Evolutionary conservation across 768 basidiomycete genomes (phyloP).

Genomic region (Leccinellum luteum): DNA sequence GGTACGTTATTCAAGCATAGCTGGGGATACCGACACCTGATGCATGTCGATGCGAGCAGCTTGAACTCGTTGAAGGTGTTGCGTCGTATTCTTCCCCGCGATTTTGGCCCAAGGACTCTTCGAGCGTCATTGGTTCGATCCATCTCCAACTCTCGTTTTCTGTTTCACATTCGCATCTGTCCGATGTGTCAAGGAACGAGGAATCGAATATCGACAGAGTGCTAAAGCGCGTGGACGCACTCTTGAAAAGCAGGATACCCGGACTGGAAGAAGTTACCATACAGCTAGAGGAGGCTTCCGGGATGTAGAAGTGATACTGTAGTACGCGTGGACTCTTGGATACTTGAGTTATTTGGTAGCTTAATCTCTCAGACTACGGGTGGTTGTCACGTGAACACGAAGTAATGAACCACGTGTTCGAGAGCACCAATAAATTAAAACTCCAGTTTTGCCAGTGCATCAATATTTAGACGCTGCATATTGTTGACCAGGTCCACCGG

Average conservation of each 20-base stretch:
- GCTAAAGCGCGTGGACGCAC: constrained; percentile 68
- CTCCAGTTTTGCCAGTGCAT: not conserved
- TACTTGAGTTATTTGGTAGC: constrained; percentile 17
- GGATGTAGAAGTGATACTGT: constrained; percentile 3
- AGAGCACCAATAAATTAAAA: too few relatives aligned
- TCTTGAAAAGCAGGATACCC: constrained; percentile 68
- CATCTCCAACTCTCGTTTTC: constrained; percentile 82
- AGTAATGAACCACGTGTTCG: not conserved
- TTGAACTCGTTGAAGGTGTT: constrained; percentile 74
- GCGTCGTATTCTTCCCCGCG: constrained; percentile 76
- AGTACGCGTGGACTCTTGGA: constrained; percentile 7
- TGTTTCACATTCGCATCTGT: constrained; percentile 49
- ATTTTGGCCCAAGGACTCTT: constrained; percentile 96
- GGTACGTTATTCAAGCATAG: constrained; percentile 39
- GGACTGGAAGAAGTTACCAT: constrained; percentile 89
- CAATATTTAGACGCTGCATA: not conserved
- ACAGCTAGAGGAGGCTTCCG: constrained; percentile 59
- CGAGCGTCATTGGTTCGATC: constrained; percentile 84
- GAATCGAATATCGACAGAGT: constrained; percentile 52
- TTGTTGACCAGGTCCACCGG: not conserved
- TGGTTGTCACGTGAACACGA: not conserved
- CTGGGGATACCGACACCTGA: constrained; percentile 2
- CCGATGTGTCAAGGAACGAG: constrained; percentile 38
- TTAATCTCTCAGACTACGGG: not conserved
- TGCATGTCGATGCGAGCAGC: constrained; percentile 37